Percentiles rank a stretch among this genome's conserved stretches.
These are phyloP conservation scores for Dryadomyces quercivorus DNA, from an alignment of 2,329 filamentous ascomycete species.

Conservation along the genomic window DNA sequence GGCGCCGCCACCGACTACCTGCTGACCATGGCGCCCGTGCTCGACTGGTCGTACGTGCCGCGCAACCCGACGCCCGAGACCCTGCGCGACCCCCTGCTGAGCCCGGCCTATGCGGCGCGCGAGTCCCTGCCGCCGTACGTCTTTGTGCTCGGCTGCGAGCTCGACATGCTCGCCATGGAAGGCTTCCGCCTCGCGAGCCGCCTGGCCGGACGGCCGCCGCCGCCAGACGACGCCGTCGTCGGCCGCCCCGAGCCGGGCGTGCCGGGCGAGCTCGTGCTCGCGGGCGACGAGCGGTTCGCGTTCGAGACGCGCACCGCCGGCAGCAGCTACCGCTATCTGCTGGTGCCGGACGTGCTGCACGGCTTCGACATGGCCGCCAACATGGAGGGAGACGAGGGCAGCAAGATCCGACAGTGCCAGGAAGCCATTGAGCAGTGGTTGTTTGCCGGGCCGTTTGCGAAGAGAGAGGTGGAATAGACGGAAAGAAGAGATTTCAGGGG, in stretches of 20 bases:
- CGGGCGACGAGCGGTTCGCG: conserved; percentile 21
- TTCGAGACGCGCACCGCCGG: conserved; percentile 19
- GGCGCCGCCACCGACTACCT: conserved; percentile 16
- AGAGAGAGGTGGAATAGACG: background rate
- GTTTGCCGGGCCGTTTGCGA: conserved; percentile 8
- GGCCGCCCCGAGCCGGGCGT: conserved; percentile 16
- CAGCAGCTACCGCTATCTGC: conserved; percentile 24
- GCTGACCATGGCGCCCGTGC: conserved; percentile 17
- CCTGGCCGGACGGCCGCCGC: conserved; percentile 20
- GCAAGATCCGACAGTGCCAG: conserved; percentile 15
- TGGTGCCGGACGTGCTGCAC: conserved; percentile 29
- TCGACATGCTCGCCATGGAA: conserved; percentile 33
- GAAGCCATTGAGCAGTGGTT: conserved; percentile 16
- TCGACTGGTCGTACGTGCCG: conserved; percentile 30
- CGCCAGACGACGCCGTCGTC: conserved; percentile 15
- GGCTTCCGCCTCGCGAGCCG: conserved; percentile 24
- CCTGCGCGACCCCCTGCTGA: conserved; percentile 26
- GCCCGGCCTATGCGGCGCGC: conserved; percentile 21
- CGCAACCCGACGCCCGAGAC: conserved; percentile 15
- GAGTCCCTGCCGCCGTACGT: conserved; percentile 26
- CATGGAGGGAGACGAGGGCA: conserved; percentile 15
- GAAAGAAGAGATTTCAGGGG: too few relatives aligned
- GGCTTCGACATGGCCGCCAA: conserved; percentile 25
- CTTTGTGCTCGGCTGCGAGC: conserved; percentile 30
- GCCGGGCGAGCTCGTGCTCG: conserved; percentile 11